Evolutionary conservation across 768 basidiomycete species (phyloP).

Genomic region (Dioszegia aurantiaca): DNA sequence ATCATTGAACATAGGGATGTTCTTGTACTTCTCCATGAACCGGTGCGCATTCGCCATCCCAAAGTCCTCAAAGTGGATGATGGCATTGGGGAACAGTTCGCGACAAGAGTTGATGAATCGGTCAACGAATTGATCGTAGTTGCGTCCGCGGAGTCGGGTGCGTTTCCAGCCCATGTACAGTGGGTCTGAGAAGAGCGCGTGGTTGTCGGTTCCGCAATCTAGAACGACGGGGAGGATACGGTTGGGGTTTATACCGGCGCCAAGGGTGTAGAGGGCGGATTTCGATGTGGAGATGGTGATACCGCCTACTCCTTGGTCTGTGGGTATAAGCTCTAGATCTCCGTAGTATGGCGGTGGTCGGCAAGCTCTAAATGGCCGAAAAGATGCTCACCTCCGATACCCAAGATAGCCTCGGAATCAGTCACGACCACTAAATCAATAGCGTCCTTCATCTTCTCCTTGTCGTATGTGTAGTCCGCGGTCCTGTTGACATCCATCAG

Average conservation of each 20-base stretch:
- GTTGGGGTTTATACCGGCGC: slow-evolving; percentile 54
- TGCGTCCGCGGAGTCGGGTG: slow-evolving; percentile 66
- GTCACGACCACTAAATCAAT: slow-evolving; percentile 79
- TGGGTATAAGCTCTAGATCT: background rate
- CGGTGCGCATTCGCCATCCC: slow-evolving; percentile 53
- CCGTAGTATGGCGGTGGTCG: too few species aligned
- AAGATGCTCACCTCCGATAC: slow-evolving; percentile 57
- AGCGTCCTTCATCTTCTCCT: slow-evolving; percentile 41
- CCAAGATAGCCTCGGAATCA: slow-evolving; percentile 81
- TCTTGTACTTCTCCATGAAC: slow-evolving; percentile 53
- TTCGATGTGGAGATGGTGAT: slow-evolving; percentile 59
- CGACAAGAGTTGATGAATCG: slow-evolving; percentile 57
- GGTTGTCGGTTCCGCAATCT: slow-evolving; percentile 53
- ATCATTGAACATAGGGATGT: slow-evolving; percentile 62
- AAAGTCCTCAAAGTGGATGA: slow-evolving; percentile 54
- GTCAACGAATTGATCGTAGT: slow-evolving; percentile 77
- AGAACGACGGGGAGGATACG: slow-evolving; percentile 52
- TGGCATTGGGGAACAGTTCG: slow-evolving; percentile 52
- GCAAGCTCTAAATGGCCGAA: background rate
- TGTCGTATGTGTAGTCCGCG: slow-evolving; percentile 44
- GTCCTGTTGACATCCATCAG: slow-evolving; percentile 47
- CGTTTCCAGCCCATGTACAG: slow-evolving; percentile 70
- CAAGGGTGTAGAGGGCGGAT: slow-evolving; percentile 62
- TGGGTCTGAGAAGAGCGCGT: slow-evolving; percentile 52
- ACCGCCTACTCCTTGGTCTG: slow-evolving; percentile 68